These are phyloP conservation scores for Citrullus amarus DNA, from an alignment of 306 rosid species.

Conservation along the genomic window DNA sequence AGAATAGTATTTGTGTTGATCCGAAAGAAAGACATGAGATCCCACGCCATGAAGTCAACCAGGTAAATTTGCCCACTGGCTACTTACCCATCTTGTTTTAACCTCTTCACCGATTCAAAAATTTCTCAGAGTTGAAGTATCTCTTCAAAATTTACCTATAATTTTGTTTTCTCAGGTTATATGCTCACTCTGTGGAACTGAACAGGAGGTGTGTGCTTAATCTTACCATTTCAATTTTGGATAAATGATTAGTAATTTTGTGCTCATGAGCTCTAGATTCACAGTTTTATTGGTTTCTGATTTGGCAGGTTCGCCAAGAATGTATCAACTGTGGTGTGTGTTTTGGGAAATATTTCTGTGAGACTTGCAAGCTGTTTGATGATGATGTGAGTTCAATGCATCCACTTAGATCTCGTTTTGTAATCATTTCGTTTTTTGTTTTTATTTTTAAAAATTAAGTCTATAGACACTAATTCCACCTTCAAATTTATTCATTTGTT, in stretches of 20 bases:
- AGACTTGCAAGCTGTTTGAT: constrained; percentile 66
- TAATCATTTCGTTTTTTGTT: too few species aligned
- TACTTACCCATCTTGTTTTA: background rate
- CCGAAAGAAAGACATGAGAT: constrained; percentile 61
- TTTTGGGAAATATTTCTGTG: constrained; percentile 79
- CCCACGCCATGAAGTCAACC: constrained; percentile 59
- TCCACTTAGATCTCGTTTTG: background rate
- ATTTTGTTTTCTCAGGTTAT: constrained; percentile 37
- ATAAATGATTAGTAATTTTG: background rate
- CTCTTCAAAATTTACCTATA: constrained; percentile 7
- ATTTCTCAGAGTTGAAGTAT: background rate
- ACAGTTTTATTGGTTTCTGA: constrained; percentile 14
- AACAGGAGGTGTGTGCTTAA: constrained; percentile 57
- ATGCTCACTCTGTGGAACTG: constrained; percentile 72
- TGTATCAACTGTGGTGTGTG: constrained; percentile 79
- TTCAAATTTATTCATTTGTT: too few species aligned
- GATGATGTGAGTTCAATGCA: constrained; percentile 53
- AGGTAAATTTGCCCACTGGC: constrained; percentile 19
- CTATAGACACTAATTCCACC: too few species aligned
- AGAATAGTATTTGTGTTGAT: constrained; percentile 56
- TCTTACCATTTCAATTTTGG: background rate
- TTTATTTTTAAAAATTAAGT: too few species aligned
- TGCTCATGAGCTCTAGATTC: background rate
- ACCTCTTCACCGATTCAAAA: background rate
- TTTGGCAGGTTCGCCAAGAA: constrained; percentile 56